Evolutionary conservation across 129 eudicot genomes (phyloP), one percentile per base, ranked within the genome.

Genomic region (Flaveria trinervia): DNA sequence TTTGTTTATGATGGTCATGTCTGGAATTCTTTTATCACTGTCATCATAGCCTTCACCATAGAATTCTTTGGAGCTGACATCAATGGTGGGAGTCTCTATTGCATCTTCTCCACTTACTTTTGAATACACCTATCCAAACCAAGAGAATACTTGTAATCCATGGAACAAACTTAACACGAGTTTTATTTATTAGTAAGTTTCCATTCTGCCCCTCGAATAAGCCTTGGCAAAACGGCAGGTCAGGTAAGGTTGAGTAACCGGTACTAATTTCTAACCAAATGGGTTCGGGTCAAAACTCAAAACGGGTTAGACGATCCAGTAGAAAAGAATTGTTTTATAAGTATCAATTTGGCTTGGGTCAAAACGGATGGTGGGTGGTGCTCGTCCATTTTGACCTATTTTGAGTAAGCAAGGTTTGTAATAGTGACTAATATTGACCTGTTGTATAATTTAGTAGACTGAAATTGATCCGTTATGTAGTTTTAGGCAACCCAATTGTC

Each of bases 1-100:
- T 77, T 77, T 80, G 86, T 93, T 93, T 72, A 93, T 93, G 71
- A 93, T 90, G 80, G 98, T 88, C 98, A 93, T 93, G 84, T 93
- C 98, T n/a, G 98, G 98, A 77, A 93, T 93, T 68, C 98, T 85
- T 79, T 93, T 93, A 82, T 93, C 98, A 81, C 98, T 93, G 81
- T 93, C 97, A 60, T 93, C 98, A 70, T 93, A 90, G 2, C 98
- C 98, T 81, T 80, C 98, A 22, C 98, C 98, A 36, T 93, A 93
- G 43, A 93, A 93, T 76, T 93, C 98, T 83, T 93, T 85, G 9
- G 98, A 93, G 78, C 93, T 90, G 23, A 93, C 88, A 72, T 93
- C 98, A 75, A 90, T 70, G 36, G 98, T 93, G 15, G 98, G 98
- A 1, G 77, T 80, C 43, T 90, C 97, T 9, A 88, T 72, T 55